Conservation (phyloP, 352 stramenopile species). For the Pythium pyrilobum region DNA sequence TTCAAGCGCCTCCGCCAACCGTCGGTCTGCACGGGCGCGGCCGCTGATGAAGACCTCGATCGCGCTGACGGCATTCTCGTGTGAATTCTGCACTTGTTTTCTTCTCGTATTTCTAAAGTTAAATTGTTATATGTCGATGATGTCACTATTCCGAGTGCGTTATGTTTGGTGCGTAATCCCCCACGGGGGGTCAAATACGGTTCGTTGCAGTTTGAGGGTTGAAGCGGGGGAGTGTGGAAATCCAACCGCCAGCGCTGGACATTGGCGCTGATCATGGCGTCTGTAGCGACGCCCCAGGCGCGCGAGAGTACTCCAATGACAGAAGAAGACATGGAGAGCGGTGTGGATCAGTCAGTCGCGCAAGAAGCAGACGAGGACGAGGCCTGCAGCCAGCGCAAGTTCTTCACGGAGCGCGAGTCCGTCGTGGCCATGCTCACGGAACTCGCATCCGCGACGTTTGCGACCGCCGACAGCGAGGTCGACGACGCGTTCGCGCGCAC, state of each 20-base stretch:
- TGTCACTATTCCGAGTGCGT: conserved; percentile 4
- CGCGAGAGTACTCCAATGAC: too few relatives aligned
- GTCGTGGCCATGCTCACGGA: conserved; percentile 35
- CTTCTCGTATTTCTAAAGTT: too few relatives aligned
- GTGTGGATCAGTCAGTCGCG: not conserved
- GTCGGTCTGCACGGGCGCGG: conserved; percentile 12
- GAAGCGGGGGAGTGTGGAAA: conserved; percentile 7
- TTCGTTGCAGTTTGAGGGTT: conserved; percentile 17
- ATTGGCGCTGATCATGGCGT: too few relatives aligned
- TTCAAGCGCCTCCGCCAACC: conserved; percentile 70
- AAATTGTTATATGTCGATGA: not conserved
- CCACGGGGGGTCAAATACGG: not conserved
- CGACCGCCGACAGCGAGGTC: conserved; percentile 34
- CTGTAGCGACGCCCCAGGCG: not conserved
- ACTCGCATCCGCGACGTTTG: conserved; percentile 32
- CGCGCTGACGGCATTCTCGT: conserved; percentile 20
- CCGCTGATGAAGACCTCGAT: conserved; percentile 19
- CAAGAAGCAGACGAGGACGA: conserved; percentile 9
- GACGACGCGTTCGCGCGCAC: conserved; percentile 35
- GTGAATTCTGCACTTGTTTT: not conserved
- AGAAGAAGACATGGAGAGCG: not conserved
- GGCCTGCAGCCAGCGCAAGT: conserved; percentile 31
- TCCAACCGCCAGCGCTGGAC: too few relatives aligned
- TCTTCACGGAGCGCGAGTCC: conserved; percentile 60
- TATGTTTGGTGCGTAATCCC: not conserved